Base-by-base conservation (phyloP, 2,329 filamentous ascomycete species). In the Aspergillus tubingensis region DNA sequence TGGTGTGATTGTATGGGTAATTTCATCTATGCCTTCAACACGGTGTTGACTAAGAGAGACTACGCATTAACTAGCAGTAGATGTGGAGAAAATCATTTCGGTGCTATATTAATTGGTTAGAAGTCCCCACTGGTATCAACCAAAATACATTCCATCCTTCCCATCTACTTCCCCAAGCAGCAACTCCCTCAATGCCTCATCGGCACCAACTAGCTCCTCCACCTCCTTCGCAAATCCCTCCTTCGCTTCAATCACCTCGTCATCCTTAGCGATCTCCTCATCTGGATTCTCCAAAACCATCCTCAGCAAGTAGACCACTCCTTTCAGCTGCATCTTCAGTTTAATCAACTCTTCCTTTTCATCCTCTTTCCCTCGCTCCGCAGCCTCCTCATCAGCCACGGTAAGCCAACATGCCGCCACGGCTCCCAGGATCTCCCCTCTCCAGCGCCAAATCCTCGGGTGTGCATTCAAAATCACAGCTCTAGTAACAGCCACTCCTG, bases 371-470 rank as follows among this genome's bases (percentile, higher is more conserved):
- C 25, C 41, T 38, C 76, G 27, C 8, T 57, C 63, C 3, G 59
- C 38, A 6, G 52, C 54, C 23, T 51, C 52, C 13, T 81, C 79
- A 19, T 75, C 71, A 2, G 77, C 66, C 15, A 86, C 68, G 61
- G 85, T 85, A 3, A 87, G 72, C 87, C 87, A 91, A 72, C 86
- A 89, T 1, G 86, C 70, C 38, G 83, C 81, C 1, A 91, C 64
- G 0, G 84, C 86, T 65, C 84, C 84, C 49, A 92, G 72, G 5
- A 94, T 77, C 61, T 90, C 86, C 3, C 83, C 85, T 27, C 85
- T 79, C 78, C 91, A 88, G 30, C 78, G 76, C 54, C 79, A 75
- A 5, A 96, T 78, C 4, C 91, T 82, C 10, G 90, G 89, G 87
- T 91, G 92, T 60, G 85, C 86, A 61, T 83, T 87, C 11, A 82